Evolutionary conservation across 768 basidiomycete genomes (phyloP).

Genomic region (Xerocomus brunneocitrinus): DNA sequence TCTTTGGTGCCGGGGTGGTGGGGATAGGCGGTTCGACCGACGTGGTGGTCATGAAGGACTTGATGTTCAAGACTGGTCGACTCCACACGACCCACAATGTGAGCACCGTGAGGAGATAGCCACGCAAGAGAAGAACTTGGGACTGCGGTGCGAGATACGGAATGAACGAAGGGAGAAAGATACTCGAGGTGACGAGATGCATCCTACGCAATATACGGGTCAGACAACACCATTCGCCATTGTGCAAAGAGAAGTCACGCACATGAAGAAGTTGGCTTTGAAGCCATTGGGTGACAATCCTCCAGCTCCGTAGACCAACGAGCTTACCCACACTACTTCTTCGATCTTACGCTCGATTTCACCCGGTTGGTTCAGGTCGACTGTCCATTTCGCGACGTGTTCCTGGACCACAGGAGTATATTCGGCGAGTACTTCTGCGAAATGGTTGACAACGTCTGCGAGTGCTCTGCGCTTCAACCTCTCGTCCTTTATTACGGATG

Average conservation of each 20-base stretch:
- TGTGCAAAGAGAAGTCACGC: not conserved
- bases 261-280: conserved; percentile 48
- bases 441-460: conserved; percentile 22
- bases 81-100: conserved; percentile 30
- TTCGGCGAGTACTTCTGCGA: not conserved
- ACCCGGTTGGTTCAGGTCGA: conserved; percentile 32
- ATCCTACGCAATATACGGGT: conserved; percentile 13
- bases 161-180: conserved; percentile 28
- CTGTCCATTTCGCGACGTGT: conserved; percentile 39
- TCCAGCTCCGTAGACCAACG: conserved; percentile 52
- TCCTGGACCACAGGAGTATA: conserved; percentile 1
- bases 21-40: conserved; percentile 15
- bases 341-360: conserved; percentile 54
- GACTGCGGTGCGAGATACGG: conserved; percentile 11
- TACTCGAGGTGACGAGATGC: conserved; percentile 29
- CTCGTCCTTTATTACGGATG: conserved; percentile 48
- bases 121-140: conserved; percentile 27
- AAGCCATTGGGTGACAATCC: conserved; percentile 52
- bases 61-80: conserved; percentile 29
- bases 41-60: conserved; percentile 27
- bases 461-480: conserved; percentile 18
- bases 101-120: conserved; percentile 23
- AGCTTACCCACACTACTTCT: conserved; percentile 55
- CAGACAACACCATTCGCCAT: not conserved
- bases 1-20: not conserved